A percentile compares a stretch with the other conserved stretches of the same genome.
These are phyloP conservation scores for Crithidia mellificae DNA, from an alignment of 208 protist genomes.

Conservation along the genomic window DNA sequence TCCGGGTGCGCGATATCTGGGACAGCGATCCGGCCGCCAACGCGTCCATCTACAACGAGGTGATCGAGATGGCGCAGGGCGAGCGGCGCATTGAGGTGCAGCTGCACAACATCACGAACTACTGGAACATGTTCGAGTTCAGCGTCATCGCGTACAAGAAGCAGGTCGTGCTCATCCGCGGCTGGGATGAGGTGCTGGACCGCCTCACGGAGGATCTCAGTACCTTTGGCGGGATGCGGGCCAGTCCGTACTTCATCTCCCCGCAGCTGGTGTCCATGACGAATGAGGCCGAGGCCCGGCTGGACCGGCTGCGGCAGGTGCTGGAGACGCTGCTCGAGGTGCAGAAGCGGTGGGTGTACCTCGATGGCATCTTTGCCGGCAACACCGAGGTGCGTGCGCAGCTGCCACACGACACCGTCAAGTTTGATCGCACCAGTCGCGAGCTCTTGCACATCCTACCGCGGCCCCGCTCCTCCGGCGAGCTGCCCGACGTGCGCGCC, in stretches of 20 bases:
- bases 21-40: slow-evolving; percentile 89
- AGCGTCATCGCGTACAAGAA: slow-evolving; percentile 95
- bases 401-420: slow-evolving; percentile 93
- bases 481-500: slow-evolving; percentile 53
- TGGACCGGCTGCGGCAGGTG: slow-evolving; percentile 91
- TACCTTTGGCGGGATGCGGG: slow-evolving; percentile 93
- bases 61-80: slow-evolving; percentile 88
- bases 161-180: slow-evolving; percentile 93
- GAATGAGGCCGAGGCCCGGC: slow-evolving; percentile 92
- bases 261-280: slow-evolving; percentile 66
- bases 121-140: slow-evolving; percentile 93
- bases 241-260: slow-evolving; percentile 95
- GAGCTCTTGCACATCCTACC: slow-evolving; percentile 95
- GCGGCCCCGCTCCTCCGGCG: slow-evolving; percentile 62
- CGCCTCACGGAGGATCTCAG: slow-evolving; percentile 94
- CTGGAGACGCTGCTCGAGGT: slow-evolving; percentile 95
- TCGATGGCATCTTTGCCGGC: slow-evolving; percentile 97
- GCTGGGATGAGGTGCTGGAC: slow-evolving; percentile 97
- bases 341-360: slow-evolving; percentile 98
- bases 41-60: slow-evolving; percentile 92
- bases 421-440: slow-evolving; percentile 93
- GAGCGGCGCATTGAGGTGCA: slow-evolving; percentile 88
- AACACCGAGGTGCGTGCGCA: slow-evolving; percentile 95
- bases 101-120: slow-evolving; percentile 85
- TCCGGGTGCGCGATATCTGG: slow-evolving; percentile 92